These are phyloP conservation scores for Diplodia scrobiculata DNA, from an alignment of 2,329 filamentous ascomycete species.

Conservation along the genomic window DNA sequence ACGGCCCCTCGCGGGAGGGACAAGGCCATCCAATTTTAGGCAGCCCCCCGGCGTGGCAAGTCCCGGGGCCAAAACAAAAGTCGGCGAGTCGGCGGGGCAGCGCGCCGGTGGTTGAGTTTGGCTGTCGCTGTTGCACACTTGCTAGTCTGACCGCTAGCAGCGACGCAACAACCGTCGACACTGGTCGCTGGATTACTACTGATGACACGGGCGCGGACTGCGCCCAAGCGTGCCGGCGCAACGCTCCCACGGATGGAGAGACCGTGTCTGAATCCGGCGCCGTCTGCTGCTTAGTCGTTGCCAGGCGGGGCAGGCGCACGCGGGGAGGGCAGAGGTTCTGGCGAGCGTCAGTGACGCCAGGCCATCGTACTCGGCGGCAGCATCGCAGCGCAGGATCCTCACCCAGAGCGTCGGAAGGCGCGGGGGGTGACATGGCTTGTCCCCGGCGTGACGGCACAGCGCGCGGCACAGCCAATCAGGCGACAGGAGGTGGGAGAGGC, in stretches of 20 bases:
- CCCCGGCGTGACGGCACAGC: slow-evolving; percentile 16
- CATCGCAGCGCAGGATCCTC: slow-evolving; percentile 20
- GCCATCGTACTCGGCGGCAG: neutral
- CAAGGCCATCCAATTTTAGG: slow-evolving; percentile 20
- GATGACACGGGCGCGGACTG: neutral
- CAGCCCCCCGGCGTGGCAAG: slow-evolving; percentile 13
- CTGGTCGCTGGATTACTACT: too few species aligned
- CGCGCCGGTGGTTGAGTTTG: slow-evolving; percentile 7
- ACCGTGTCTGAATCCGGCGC: neutral
- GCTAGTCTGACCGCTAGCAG: neutral
- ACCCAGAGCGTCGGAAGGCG: slow-evolving; percentile 10
- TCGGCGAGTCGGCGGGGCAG: slow-evolving; percentile 14
- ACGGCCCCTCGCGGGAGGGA: slow-evolving; percentile 16
- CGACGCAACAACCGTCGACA: neutral
- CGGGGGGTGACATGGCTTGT: slow-evolving; percentile 9
- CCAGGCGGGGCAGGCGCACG: slow-evolving; percentile 7
- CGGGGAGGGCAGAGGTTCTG: neutral
- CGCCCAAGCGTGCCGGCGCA: slow-evolving; percentile 17
- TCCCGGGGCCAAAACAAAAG: slow-evolving; percentile 15
- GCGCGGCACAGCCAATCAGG: slow-evolving; percentile 7
- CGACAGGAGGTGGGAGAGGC: neutral
- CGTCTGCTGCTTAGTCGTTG: neutral
- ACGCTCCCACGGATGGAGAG: slow-evolving; percentile 16
- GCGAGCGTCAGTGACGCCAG: slow-evolving; percentile 13
- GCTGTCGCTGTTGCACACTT: neutral